Evolutionary conservation across 2,329 filamentous ascomycete genomes (phyloP), one percentile per base, ranked within the genome.

Genomic region (Xylaria polymorpha): DNA sequence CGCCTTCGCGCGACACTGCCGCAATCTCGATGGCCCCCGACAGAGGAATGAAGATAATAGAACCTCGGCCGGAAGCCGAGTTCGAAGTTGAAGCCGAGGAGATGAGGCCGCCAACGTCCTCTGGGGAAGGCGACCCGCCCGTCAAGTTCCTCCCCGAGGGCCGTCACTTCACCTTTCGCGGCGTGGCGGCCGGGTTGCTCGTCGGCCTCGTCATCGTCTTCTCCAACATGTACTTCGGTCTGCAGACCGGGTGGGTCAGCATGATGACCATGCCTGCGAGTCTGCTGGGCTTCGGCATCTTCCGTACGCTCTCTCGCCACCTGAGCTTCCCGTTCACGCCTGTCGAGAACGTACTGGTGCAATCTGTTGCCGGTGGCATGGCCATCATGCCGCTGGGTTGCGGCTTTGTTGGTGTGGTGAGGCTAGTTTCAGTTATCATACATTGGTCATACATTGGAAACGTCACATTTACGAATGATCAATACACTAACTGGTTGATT

Each of bases 141-240:
- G 69, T 73, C 66, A 76, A 74, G 56, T 73, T 72, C 67, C 77
- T 79, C 20, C 78, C 78, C 14, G 79, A 80, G 2, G 85, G 85
- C 61, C 88, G 88, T 56, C 94, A 94, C 82, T 98, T 99, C 82
- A 98, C 96, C 0, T 67, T 91, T 32, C 91, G 96, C 65, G 94
- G 94, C 60, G 86, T 98, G 46, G 78, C 89, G 5, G 93, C 93
- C 35, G 96, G 96, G 18, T 85, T 97, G 6, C 83, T 88, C 3
- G 96, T 99, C 71, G 96, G 96, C 48, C 88, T 96, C 4, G 85
- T 98, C 64, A 97, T 98, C 77, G 96, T 93, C 78, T 97, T 97
- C 79, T 97, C 93, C 61, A 99, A 99, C 79, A 98, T 97, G 85
- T 99, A 98, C 81, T 99, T 99, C 79, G 96, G 96, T n/a, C 85